phyloP scores from a whole-genome alignment of 306 rosid species.

The Oemleria cerasiformis region DNA sequence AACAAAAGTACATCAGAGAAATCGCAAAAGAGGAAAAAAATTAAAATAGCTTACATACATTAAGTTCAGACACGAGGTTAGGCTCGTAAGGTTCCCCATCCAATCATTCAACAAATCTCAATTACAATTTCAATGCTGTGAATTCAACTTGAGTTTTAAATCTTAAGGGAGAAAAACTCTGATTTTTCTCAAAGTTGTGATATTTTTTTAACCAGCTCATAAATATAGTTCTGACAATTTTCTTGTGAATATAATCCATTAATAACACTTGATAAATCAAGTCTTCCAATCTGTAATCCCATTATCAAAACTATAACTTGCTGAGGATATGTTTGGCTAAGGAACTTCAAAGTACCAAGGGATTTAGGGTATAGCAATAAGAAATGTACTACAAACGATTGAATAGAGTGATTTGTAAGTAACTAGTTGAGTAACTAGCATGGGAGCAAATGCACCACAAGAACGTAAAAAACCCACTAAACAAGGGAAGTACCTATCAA shows the following conservation, averaged over 20 bases:
- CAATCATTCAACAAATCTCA: not conserved
- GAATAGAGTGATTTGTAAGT: too few relatives aligned
- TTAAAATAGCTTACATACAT: not conserved
- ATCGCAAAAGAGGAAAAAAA: slow-evolving; percentile 5
- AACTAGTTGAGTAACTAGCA: too few relatives aligned
- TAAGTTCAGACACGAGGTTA: not conserved
- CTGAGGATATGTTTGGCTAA: too few relatives aligned
- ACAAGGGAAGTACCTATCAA: too few relatives aligned
- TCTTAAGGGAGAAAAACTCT: not conserved
- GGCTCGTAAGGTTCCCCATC: not conserved
- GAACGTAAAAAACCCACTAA: too few relatives aligned
- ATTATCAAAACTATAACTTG: not conserved
- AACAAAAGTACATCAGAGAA: slow-evolving; percentile 24
- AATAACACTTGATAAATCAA: not conserved
- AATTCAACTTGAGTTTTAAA: not conserved
- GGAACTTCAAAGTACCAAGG: too few relatives aligned
- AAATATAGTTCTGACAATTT: not conserved
- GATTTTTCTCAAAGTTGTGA: not conserved
- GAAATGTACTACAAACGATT: too few relatives aligned
- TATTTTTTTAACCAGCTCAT: not conserved
- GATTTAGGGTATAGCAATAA: too few relatives aligned
- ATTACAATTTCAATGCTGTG: not conserved
- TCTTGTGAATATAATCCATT: not conserved
- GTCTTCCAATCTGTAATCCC: not conserved
- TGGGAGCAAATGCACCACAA: too few relatives aligned